These are phyloP conservation scores for Neocallimastix lanati DNA, from an alignment of 192 early-diverging fungal genomes.

Conservation along the genomic window DNA sequence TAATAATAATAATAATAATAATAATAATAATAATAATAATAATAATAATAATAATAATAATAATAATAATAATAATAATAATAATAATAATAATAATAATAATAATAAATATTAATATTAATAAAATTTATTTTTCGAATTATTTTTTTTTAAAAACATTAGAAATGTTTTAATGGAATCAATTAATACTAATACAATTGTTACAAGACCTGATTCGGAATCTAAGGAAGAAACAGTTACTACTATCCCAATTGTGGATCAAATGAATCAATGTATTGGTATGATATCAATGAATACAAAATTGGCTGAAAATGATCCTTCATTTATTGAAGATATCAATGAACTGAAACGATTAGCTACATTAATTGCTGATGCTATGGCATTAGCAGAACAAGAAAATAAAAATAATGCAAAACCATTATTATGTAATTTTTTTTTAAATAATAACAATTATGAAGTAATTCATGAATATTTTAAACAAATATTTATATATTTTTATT, in stretches of 20 bases:
- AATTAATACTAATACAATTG: background rate
- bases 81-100: no score
- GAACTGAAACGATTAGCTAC: constrained; percentile 9
- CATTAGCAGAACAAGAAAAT: constrained; percentile 7
- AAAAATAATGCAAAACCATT: constrained; percentile 1
- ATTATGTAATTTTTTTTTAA: background rate
- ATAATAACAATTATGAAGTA: no score
- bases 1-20: no score
- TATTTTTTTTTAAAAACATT: no score
- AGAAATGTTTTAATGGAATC: background rate
- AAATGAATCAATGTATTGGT: constrained; percentile 9
- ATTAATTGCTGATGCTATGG: constrained; percentile 8
- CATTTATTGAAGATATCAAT: constrained; percentile 11
- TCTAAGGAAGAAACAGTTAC: background rate
- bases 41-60: no score
- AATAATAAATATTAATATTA: no score
- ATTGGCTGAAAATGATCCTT: background rate
- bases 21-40: no score
- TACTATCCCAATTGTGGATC: constrained; percentile 13
- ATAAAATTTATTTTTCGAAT: no score
- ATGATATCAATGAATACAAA: constrained; percentile 9
- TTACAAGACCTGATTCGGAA: background rate
- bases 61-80: no score
- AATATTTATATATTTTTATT: no score
- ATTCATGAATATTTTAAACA: no score